Conservation (phyloP, 306 rosid species). For the Pyrus pyrifolia region DNA sequence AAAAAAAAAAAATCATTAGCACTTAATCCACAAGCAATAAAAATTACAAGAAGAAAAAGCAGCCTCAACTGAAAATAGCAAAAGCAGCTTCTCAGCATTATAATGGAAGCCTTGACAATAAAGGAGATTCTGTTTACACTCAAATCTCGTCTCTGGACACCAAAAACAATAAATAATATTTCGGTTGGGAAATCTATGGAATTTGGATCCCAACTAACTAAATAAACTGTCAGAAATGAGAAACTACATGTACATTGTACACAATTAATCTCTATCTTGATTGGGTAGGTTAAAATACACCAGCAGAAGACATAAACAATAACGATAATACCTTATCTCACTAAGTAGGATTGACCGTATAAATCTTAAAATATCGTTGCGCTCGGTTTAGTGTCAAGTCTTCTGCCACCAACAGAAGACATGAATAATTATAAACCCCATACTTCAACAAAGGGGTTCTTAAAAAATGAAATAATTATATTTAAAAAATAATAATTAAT, state of each 20-base stretch:
- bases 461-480: conserved; percentile 52
- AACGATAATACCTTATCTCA: too few relatives aligned
- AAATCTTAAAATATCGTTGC: too few relatives aligned
- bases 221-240: conserved; percentile 12
- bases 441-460: conserved; percentile 11
- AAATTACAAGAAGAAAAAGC: conserved; percentile 12
- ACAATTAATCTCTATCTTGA: conserved; percentile 21
- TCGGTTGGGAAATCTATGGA: conserved; percentile 38
- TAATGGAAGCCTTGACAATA: conserved; percentile 53
- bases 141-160: background rate
- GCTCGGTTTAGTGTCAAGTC: too few relatives aligned
- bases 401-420: conserved; percentile 30
- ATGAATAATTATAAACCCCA: conserved; percentile 27
- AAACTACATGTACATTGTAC: conserved; percentile 47
- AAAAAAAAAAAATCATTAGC: background rate
- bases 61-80: conserved; percentile 35
- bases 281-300: conserved; percentile 25
- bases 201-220: conserved; percentile 37
- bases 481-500: conserved; percentile 46
- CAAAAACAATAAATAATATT: conserved; percentile 28
- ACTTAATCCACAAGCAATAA: background rate
- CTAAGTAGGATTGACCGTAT: too few relatives aligned
- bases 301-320: conserved; percentile 31
- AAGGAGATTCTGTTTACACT: background rate
- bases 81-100: conserved; percentile 45